Conservation (phyloP, 805 yeast genomes). For the Yarrowia hollandica region DNA sequence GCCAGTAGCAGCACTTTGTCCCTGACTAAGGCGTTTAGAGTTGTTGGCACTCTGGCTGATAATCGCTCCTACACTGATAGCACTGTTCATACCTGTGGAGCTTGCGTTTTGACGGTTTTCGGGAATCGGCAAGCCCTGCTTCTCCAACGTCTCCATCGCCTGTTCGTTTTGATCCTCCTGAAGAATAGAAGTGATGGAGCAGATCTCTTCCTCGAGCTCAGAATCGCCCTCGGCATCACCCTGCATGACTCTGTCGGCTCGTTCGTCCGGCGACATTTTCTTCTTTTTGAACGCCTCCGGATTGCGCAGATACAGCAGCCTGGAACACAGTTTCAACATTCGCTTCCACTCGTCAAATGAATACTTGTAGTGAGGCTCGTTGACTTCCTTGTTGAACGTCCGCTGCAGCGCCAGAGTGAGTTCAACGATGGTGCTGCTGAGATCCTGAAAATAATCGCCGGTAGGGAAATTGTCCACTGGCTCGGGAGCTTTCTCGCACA, state of each 20-base stretch:
- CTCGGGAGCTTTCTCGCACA: background rate
- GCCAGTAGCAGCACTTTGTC: conserved; percentile 35
- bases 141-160: background rate
- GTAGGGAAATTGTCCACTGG: background rate
- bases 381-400: conserved; percentile 8
- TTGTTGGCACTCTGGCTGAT: background rate
- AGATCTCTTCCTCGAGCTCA: conserved; percentile 4
- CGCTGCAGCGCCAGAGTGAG: conserved; percentile 5
- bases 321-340: conserved; percentile 38
- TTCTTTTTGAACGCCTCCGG: conserved; percentile 54
- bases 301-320: conserved; percentile 50
- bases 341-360: conserved; percentile 53
- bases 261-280: conserved; percentile 13
- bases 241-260: background rate
- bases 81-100: background rate
- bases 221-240: background rate
- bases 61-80: background rate
- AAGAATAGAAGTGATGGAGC: background rate
- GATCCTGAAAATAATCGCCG: background rate
- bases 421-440: conserved; percentile 5
- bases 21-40: background rate
- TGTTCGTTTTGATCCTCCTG: conserved; percentile 1
- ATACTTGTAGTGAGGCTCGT: conserved; percentile 46
- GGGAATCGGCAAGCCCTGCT: background rate
- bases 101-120: background rate